phyloP scores from a whole-genome alignment of 805 yeast species.

The Peterozyma xylosa region DNA sequence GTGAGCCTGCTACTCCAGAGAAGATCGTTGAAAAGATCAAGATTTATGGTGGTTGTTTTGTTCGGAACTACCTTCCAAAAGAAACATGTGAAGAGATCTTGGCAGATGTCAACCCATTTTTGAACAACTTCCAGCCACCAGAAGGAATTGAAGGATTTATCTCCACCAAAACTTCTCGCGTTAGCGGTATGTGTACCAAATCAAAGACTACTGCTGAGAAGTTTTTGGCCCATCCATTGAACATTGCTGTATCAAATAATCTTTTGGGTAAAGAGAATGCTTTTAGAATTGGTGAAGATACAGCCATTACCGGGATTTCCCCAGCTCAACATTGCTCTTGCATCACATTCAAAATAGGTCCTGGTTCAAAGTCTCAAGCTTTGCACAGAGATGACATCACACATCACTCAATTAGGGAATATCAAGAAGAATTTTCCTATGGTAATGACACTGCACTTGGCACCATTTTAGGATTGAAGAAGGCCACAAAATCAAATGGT shows the following conservation, averaged over 20 bases:
- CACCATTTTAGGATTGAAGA: too few relatives aligned
- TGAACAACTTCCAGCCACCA: not conserved
- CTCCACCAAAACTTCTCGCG: slow-evolving; percentile 18
- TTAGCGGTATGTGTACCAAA: slow-evolving; percentile 15
- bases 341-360: slow-evolving; percentile 17
- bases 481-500: too few relatives aligned
- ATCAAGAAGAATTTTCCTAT: too few relatives aligned
- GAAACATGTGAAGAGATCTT: too few relatives aligned
- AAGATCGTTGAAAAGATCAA: not conserved
- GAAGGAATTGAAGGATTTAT: slow-evolving; percentile 10
- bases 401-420: too few relatives aligned
- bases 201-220: slow-evolving; percentile 13
- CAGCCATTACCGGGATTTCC: slow-evolving; percentile 14
- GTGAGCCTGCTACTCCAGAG: slow-evolving; percentile 1
- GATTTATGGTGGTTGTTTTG: too few relatives aligned
- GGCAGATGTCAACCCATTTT: too few relatives aligned
- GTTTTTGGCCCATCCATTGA: slow-evolving; percentile 12
- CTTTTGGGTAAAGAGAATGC: slow-evolving; percentile 14
- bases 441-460: too few relatives aligned
- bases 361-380: slow-evolving; percentile 9
- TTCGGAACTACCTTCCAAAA: too few relatives aligned
- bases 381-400: too few relatives aligned
- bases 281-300: slow-evolving; percentile 15
- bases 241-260: slow-evolving; percentile 12
- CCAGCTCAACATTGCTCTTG: slow-evolving; percentile 14